Evolutionary conservation across 345 rosid genomes (phyloP).

Genomic region (Pugionium dolabratum): DNA sequence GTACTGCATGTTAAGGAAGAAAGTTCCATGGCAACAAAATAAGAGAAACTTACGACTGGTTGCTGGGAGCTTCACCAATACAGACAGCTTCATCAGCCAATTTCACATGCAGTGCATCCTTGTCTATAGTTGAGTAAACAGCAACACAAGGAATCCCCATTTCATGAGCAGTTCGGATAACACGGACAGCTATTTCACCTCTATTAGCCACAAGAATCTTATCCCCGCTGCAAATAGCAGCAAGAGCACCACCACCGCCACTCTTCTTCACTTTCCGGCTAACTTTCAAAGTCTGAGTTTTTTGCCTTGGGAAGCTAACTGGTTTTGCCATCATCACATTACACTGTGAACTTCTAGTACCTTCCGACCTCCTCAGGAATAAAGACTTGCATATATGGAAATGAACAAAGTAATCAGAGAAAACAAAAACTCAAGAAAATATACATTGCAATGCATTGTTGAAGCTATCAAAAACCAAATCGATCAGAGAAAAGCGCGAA

Average conservation of each 20-base stretch:
- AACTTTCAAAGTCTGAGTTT: conserved; percentile 41
- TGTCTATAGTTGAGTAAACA: conserved; percentile 93
- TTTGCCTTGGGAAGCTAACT: conserved; percentile 58
- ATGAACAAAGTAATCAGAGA: background rate
- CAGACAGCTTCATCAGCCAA: conserved; percentile 96
- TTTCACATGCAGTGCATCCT: conserved; percentile 94
- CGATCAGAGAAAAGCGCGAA: too few species aligned
- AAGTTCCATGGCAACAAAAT: background rate
- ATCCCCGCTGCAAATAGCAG: conserved; percentile 61
- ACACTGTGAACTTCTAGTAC: conserved; percentile 63
- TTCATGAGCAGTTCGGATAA: conserved; percentile 94
- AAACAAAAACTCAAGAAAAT: background rate
- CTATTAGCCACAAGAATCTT: conserved; percentile 92
- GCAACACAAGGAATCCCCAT: conserved; percentile 98
- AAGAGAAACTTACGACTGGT: conserved; percentile 71
- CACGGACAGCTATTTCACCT: conserved; percentile 96
- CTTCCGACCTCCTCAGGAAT: conserved; percentile 47
- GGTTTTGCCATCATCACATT: conserved; percentile 55
- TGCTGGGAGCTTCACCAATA: conserved; percentile 99
- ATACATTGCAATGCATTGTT: too few species aligned
- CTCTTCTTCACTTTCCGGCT: conserved; percentile 44
- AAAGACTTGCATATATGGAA: conserved; percentile 49
- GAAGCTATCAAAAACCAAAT: too few species aligned
- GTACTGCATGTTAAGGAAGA: background rate
- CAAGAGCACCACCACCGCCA: conserved; percentile 61